Evolutionary conservation across 192 early-diverging fungal species (phyloP), one percentile per base, ranked within the genome.

Genomic region (Coemansia sp.): DNA sequence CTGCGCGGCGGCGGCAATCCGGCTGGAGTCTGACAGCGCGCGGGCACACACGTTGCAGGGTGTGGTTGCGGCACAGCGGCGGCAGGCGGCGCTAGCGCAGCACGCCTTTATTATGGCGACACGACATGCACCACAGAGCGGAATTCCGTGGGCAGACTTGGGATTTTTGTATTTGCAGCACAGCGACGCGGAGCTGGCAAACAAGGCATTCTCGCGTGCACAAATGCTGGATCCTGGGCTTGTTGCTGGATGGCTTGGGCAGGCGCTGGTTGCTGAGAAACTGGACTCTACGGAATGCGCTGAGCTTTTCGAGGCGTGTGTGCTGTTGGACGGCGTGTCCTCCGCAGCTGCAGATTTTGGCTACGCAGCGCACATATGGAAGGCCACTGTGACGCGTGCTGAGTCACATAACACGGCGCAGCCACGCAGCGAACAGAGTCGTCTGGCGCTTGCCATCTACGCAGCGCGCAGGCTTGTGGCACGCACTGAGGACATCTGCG

Each of bases 81-180:
- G 30, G 1, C 71, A 83, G 28, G 79, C 83, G 7, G 82, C 82
- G 57, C 69, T 94, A 32, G 86, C 88, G 52, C 95, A 98, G 71
- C 90, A 95, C 68, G 86, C 92, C 2, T 87, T 96, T 59, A 90
- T 96, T 64, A 84, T 86, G 67, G 84, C 95, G 14, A 83, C 89
- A 44, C 88, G 91, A 54, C 81, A 75, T 51, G 86, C 89, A 52
- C 66, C 87, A 8, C 78, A 83, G 50, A 88, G 87, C 65, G 77
- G 86, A 4, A 64, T 82, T 12, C 74, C 88, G 7, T 97, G 93
- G 94, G 83, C 86, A 2, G 94, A 94, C 66, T 80, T 93, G 26
- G 95, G 93, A 6, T 89, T 86, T 65, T 76, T 95, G 19, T 94
- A 88, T 69, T 63, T 93, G 49, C 71, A 87, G 5, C 71, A 21